Percentiles rank a stretch among this genome's conserved stretches.
phyloP scores from a whole-genome alignment of 2,329 filamentous ascomycete species.

The Penicillium fuscoglaucum region DNA sequence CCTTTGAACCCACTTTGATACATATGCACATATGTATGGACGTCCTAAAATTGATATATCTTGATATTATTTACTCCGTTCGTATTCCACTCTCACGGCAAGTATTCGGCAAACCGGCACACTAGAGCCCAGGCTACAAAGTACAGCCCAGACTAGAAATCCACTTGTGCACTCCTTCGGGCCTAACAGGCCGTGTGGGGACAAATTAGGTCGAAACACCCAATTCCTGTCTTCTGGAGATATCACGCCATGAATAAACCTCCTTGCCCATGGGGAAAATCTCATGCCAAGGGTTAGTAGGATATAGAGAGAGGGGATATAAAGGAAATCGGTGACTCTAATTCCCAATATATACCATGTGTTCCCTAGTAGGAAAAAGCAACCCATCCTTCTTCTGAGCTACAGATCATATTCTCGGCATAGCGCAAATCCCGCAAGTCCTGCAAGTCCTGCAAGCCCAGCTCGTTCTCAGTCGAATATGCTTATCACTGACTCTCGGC shows the following conservation, averaged over 20 bases:
- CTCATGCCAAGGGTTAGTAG: neutral
- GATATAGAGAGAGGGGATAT: too few relatives aligned
- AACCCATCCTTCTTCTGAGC: neutral
- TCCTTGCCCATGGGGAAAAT: conserved; percentile 4
- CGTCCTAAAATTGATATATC: neutral
- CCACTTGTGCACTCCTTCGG: neutral
- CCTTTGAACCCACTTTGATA: neutral
- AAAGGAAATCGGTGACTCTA: too few relatives aligned
- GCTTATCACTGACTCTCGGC: neutral
- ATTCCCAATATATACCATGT: too few relatives aligned
- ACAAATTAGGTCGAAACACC: neutral
- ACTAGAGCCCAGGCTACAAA: conserved; percentile 14
- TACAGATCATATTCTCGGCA: neutral
- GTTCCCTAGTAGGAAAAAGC: too few relatives aligned
- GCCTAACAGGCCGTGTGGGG: neutral
- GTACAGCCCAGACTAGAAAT: conserved; percentile 12
- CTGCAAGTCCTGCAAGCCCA: neutral
- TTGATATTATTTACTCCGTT: neutral
- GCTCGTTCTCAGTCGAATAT: neutral
- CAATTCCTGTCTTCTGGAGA: neutral
- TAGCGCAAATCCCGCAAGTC: neutral
- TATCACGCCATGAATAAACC: neutral
- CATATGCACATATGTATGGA: neutral
- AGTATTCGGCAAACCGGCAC: conserved; percentile 38
- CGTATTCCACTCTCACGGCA: neutral